These are phyloP conservation scores for Annulohypoxylon maeteangense DNA, from an alignment of 495 filamentous ascomycete species.

Conservation along the genomic window DNA sequence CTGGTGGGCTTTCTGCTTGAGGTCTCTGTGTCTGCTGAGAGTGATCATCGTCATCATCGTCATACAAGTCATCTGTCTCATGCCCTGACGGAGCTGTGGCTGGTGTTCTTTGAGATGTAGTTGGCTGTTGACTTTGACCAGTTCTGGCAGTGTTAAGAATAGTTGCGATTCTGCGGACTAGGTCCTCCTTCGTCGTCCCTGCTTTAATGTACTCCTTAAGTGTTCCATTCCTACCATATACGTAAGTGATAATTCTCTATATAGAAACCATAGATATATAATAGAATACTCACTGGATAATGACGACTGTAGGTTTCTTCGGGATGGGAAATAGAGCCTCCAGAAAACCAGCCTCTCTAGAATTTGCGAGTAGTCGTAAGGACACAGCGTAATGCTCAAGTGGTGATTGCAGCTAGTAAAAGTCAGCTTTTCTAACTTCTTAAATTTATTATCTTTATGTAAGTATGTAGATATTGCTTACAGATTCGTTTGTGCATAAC, in stretches of 20 bases:
- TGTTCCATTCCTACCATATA: conserved; percentile 64
- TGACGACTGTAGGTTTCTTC: conserved; percentile 76
- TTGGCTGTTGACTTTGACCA: conserved; percentile 19
- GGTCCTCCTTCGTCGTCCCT: conserved; percentile 67
- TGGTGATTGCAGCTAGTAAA: conserved; percentile 53
- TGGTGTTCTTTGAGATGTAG: conserved; percentile 18
- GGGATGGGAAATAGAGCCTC: conserved; percentile 81
- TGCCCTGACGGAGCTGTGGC: conserved; percentile 20
- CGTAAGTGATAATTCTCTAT: neutral
- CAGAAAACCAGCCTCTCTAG: conserved; percentile 81
- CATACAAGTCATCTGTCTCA: conserved; percentile 33
- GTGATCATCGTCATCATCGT: conserved; percentile 34
- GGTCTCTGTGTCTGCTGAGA: conserved; percentile 19
- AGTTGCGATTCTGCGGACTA: conserved; percentile 59
- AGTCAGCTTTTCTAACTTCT: neutral
- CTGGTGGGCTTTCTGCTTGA: conserved; percentile 46
- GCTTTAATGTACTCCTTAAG: conserved; percentile 72
- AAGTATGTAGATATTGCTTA: conserved; percentile 43
- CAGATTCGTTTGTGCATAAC: conserved; percentile 71
- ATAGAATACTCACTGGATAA: conserved; percentile 71
- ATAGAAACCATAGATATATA: neutral
- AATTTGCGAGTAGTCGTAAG: conserved; percentile 74
- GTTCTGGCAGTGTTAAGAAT: conserved; percentile 47
- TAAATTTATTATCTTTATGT: neutral
- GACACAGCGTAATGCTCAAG: conserved; percentile 70